These are phyloP conservation scores for Saraca asoca DNA, from an alignment of 331 rosid genomes.

Conservation along the genomic window DNA sequence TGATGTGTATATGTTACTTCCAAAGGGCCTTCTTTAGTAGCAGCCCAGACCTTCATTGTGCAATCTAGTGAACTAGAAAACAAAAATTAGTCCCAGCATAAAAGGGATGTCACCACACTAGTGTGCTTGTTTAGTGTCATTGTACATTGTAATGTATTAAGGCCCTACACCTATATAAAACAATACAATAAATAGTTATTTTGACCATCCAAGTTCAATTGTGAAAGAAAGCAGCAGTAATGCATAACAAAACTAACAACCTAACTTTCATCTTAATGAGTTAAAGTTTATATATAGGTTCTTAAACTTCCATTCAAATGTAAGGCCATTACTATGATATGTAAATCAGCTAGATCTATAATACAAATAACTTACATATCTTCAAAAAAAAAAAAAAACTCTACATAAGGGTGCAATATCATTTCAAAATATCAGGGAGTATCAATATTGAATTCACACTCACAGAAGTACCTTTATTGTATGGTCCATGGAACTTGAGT, in stretches of 20 bases:
- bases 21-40: slow-evolving; percentile 11
- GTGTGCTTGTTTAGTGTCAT: slow-evolving; percentile 42
- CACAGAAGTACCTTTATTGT: slow-evolving; percentile 40
- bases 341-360: not conserved
- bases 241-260: too few species aligned
- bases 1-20: slow-evolving; percentile 33
- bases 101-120: slow-evolving; percentile 45
- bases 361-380: too few species aligned
- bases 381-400: not conserved
- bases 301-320: not conserved
- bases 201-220: not conserved
- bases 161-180: slow-evolving; percentile 46
- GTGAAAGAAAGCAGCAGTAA: not conserved
- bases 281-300: not conserved
- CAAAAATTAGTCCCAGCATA: slow-evolving; percentile 43
- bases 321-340: too few species aligned
- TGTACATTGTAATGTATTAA: slow-evolving; percentile 36
- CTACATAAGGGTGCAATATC: not conserved
- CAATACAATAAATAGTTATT: not conserved
- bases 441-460: not conserved
- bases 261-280: too few species aligned
- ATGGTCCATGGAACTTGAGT: slow-evolving; percentile 50
- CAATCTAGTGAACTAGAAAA: slow-evolving; percentile 47
- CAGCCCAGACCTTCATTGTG: slow-evolving; percentile 44
- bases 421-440: not conserved